Evolutionary conservation across 139 green algal species (phyloP), one percentile per base, ranked within the genome.

Genomic region (Coelastrella sp.): DNA sequence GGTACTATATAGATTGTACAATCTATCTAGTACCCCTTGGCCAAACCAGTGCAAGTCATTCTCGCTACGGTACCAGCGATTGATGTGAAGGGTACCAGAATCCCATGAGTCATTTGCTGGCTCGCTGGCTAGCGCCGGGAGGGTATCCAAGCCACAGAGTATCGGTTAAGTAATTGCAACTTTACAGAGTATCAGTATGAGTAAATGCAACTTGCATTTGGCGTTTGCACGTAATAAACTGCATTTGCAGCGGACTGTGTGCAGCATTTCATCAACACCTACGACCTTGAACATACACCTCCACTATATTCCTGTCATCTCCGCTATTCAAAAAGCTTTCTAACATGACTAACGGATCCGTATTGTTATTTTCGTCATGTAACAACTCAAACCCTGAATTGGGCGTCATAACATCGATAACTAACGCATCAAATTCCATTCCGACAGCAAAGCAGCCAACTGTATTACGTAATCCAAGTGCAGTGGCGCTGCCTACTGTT

Each of bases 291-390:
- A 97, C 93, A 60, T 90, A 96, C 68, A 96, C 95, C 71, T 93
- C 78, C 11, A 85, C 7, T 16, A 97, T 95, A 86, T 96, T 96
- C 5, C 95, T 78, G 93, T 97, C 95, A 88, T 97, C 95, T 0
- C 95, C 95, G 54, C 96, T 86, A 85, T 95, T 95, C 59, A 96
- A 68, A 83, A 96, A 96, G 87, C 96, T 95, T 83, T 96, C 93
- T 14, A 97, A 86, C 82, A 85, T 77, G 57, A 91, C 10, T 84
- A 90, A 7, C 68, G 86, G 83, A 59, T 87, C 54, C n/a, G 11
- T 13, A 10, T 65, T 73, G 7, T 92, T 79, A 32, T 95, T 94
- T 5, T 92, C 86, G 23, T 78, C 74, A 19, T 92, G 82, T 56
- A 96, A 94, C 7, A 95, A 84, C 65, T 96, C 94, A 91, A 96